Percentiles rank a stretch among this genome's conserved stretches.
Conservation (phyloP, 441 rosid genomes). For the Euphorbia celastroides region DNA sequence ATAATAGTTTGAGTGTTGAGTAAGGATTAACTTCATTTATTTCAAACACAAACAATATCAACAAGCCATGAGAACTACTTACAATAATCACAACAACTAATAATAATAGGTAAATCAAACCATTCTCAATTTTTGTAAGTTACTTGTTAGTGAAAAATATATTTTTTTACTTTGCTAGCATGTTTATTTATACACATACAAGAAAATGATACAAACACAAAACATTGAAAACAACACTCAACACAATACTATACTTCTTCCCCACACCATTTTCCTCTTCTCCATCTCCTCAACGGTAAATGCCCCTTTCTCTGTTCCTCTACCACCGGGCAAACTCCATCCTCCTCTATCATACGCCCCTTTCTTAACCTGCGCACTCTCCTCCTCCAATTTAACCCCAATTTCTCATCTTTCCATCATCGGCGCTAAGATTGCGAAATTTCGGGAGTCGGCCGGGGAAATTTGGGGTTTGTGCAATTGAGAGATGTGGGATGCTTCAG, state of each 20-base stretch:
- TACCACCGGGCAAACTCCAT: slow-evolving; percentile 52
- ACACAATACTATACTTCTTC: slow-evolving; percentile 3
- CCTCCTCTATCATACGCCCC: slow-evolving; percentile 19
- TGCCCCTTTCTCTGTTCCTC: slow-evolving; percentile 51
- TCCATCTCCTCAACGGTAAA: slow-evolving; percentile 13
- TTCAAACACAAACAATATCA: too few species aligned
- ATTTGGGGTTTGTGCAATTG: slow-evolving; percentile 30
- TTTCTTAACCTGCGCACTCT: slow-evolving; percentile 20
- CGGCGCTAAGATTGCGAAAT: slow-evolving; percentile 11
- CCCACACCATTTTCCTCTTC: slow-evolving; percentile 18
- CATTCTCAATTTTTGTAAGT: too few species aligned
- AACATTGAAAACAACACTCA: slow-evolving; percentile 14
- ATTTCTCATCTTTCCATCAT: slow-evolving; percentile 9
- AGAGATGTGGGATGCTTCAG: slow-evolving; percentile 92
- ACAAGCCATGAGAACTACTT: too few species aligned
- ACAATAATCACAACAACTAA: too few species aligned
- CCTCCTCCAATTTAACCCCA: neutral
- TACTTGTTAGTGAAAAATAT: too few species aligned
- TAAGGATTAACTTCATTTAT: too few species aligned
- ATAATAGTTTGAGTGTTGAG: too few species aligned
- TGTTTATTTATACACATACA: too few species aligned
- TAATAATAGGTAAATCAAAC: too few species aligned
- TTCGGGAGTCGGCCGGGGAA: slow-evolving; percentile 8
- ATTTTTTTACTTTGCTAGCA: too few species aligned
- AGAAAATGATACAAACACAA: slow-evolving; percentile 3